Percentiles rank a stretch among this genome's conserved stretches.
Conservation (phyloP, 192 early-diverging fungal genomes). For the Mortierella hygrophila region DNA sequence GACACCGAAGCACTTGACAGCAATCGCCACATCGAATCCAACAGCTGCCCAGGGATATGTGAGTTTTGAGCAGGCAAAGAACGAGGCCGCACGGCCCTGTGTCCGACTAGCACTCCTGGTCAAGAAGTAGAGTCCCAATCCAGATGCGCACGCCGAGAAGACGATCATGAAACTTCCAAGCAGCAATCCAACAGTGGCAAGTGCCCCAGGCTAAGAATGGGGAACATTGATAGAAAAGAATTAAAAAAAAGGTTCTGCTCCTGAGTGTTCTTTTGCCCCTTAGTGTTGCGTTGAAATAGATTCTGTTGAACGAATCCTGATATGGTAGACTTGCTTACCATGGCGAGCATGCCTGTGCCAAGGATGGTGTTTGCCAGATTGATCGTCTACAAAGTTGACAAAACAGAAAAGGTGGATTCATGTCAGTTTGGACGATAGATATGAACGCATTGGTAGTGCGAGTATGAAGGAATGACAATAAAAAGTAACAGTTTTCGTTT, state of each 20-base stretch:
- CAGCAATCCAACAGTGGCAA: constrained; percentile 86
- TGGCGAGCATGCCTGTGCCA: constrained; percentile 97
- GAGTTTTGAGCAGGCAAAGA: constrained; percentile 90
- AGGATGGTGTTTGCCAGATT: constrained; percentile 97
- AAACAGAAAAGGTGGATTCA: background rate
- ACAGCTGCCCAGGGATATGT: constrained; percentile 93
- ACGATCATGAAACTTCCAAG: constrained; percentile 86
- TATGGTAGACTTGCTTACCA: constrained; percentile 71
- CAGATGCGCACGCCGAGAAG: constrained; percentile 80
- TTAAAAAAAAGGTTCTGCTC: background rate
- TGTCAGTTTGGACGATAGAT: background rate
- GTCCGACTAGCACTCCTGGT: constrained; percentile 81
- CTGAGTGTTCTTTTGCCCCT: background rate
- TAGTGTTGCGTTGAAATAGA: background rate
- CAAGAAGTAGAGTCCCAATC: constrained; percentile 89
- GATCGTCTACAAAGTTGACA: constrained; percentile 57
- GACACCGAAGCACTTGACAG: constrained; percentile 99
- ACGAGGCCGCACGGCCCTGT: constrained; percentile 84
- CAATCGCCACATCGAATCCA: constrained; percentile 96
- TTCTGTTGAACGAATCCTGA: background rate
- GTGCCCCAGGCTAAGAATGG: constrained; percentile 76
- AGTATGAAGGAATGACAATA: background rate
- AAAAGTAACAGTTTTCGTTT: background rate
- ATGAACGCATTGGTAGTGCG: background rate
- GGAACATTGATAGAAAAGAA: background rate